These are phyloP conservation scores for Wallacemonas rigidus DNA, from an alignment of 208 protist genomes.

Conservation along the genomic window DNA sequence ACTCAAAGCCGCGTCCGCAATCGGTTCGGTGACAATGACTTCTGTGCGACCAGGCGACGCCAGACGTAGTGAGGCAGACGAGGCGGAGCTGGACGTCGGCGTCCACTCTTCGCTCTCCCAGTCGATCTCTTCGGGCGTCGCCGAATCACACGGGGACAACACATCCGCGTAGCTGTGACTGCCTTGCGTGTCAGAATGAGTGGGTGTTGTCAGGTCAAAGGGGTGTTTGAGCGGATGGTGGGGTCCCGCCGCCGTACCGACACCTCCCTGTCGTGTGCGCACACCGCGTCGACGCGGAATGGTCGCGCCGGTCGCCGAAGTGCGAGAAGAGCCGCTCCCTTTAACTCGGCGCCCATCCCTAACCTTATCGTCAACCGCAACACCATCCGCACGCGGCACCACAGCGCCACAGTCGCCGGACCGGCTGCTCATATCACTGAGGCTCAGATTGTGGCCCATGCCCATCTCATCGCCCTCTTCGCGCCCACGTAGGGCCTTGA, in stretches of 20 bases:
- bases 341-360: too few species aligned
- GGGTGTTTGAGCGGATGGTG: too few species aligned
- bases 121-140: slow-evolving; percentile 5
- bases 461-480: not conserved
- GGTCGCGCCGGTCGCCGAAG: too few species aligned
- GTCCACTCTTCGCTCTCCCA: not conserved
- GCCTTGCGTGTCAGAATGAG: not conserved
- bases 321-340: too few species aligned
- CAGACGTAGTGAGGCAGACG: not conserved
- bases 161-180: not conserved
- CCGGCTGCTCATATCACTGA: not conserved
- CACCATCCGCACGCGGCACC: too few species aligned
- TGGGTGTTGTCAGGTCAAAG: too few species aligned
- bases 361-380: too few species aligned
- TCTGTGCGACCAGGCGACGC: slow-evolving; percentile 3
- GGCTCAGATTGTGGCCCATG: not conserved
- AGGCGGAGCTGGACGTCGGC: not conserved
- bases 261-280: too few species aligned
- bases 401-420: not conserved
- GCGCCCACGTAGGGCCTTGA: not conserved
- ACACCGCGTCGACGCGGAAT: too few species aligned
- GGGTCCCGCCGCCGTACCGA: too few species aligned
- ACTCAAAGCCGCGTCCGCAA: not conserved
- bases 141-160: not conserved
- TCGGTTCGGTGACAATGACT: not conserved